Evolutionary conservation across 768 basidiomycete genomes (phyloP), one percentile per base, ranked within the genome.

Genomic region (Calocybe indica): DNA sequence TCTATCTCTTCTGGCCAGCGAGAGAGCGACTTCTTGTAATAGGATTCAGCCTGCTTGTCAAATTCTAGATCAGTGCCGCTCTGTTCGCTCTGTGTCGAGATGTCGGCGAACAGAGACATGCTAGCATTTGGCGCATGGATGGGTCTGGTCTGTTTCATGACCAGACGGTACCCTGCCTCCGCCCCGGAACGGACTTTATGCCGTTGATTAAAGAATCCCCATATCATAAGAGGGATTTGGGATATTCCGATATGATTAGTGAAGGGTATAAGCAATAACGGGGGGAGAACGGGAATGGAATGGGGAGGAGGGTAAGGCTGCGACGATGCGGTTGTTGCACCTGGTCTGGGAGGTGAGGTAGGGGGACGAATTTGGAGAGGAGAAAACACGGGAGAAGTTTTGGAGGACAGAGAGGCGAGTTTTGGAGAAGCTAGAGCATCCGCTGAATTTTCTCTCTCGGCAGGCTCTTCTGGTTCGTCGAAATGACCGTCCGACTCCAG

Each of bases 131-230:
- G 61, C 4, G 65, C 64, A 42, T 60, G 63, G 43, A 94, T 73
- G 1, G 83, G 79, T 9, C 92, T 79, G 2, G 78, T 81, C 40
- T 72, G 57, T 5, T 70, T 71, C 63, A 75, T 71, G 54, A 96
- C 76, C 47, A 97, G 72, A 40, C 73, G 70, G 60, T 89, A 87
- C 0, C 85, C 93, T 8, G 85, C 85, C 54, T 94, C 83, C 7
- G 88, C 85, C 31, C 95, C 95, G 9, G 78, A 65, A 5, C 67
- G 76, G n/a, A 92, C 91, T 58, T 87, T 82, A 40, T 80, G 69
- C 6, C 92, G 82, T 61, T 88, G 84, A 61, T 92, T 93, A 72
- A 96, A 97, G 66, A 92, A 92, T 53, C 83, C 88, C 80, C 82
- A 85, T 40, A 95, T 78, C 92, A 95, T 94, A 55, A 78, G 67